phyloP scores from a whole-genome alignment of 2,329 filamentous ascomycete genomes.

The Scorias spongiosa region DNA sequence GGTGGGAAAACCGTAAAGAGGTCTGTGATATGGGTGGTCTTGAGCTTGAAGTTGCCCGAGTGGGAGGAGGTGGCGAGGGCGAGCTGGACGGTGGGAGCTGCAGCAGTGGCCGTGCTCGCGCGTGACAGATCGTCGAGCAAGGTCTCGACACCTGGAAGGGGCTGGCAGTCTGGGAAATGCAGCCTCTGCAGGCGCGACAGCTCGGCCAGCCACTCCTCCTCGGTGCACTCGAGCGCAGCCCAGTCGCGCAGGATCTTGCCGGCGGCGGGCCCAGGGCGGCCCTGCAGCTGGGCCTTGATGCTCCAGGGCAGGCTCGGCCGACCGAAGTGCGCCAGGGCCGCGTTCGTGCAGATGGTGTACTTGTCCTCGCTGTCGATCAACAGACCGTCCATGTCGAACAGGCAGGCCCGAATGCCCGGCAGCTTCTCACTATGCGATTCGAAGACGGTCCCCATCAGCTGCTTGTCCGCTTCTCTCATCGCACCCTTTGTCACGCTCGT shows the following conservation, averaged over 20 bases:
- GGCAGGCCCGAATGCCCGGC: conserved; percentile 70
- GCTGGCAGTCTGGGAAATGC: conserved; percentile 58
- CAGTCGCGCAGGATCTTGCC: conserved; percentile 56
- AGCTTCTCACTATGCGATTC: conserved; percentile 54
- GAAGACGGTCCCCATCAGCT: conserved; percentile 60
- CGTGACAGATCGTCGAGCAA: conserved; percentile 45
- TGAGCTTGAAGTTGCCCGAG: conserved; percentile 56
- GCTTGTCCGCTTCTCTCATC: conserved; percentile 64
- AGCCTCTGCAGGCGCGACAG: conserved; percentile 49
- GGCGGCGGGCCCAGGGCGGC: conserved; percentile 45
- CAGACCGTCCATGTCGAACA: conserved; percentile 98
- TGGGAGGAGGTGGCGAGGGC: conserved; percentile 77
- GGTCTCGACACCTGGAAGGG: conserved; percentile 61
- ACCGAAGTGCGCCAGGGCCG: conserved; percentile 60
- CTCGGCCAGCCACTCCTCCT: conserved; percentile 49
- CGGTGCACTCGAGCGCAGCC: conserved; percentile 67
- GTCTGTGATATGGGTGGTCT: conserved; percentile 44
- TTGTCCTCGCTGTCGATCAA: conserved; percentile 85
- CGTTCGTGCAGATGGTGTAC: conserved; percentile 74
- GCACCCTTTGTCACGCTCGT: conserved; percentile 44
- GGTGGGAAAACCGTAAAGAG: conserved; percentile 47
- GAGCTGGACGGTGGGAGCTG: conserved; percentile 44
- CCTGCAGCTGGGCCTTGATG: conserved; percentile 78
- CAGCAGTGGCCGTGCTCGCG: conserved; percentile 2
- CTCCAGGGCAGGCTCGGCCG: conserved; percentile 72